phyloP scores from a whole-genome alignment of 2,329 filamentous ascomycete species.

The Rugonectria rugulosa region DNA sequence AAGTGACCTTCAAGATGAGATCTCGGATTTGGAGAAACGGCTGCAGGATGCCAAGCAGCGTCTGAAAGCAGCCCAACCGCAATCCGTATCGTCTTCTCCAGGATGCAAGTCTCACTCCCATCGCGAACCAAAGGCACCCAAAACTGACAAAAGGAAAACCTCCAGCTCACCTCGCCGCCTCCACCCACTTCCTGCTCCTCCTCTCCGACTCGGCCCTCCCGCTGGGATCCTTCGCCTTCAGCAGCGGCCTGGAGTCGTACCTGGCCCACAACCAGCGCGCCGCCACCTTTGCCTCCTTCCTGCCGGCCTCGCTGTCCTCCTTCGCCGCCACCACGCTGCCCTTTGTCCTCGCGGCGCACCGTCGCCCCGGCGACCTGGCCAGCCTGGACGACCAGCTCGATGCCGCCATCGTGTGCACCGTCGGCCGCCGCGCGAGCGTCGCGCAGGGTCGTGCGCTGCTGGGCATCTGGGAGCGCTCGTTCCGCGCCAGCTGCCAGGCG shows the following conservation, averaged over 20 bases:
- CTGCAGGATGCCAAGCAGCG: slow-evolving; percentile 56
- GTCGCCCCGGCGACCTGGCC: slow-evolving; percentile 58
- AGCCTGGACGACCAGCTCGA: slow-evolving; percentile 78
- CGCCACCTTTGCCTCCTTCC: slow-evolving; percentile 67
- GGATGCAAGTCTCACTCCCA: slow-evolving; percentile 25
- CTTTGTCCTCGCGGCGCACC: slow-evolving; percentile 75
- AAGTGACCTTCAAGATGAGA: slow-evolving; percentile 58
- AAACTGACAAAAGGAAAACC: too few relatives aligned
- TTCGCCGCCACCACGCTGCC: slow-evolving; percentile 77
- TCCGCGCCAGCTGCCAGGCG: slow-evolving; percentile 54
- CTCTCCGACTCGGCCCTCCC: slow-evolving; percentile 84
- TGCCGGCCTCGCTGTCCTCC: slow-evolving; percentile 73
- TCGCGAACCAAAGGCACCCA: too few relatives aligned
- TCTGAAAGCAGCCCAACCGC: slow-evolving; percentile 45
- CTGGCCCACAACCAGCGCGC: slow-evolving; percentile 68
- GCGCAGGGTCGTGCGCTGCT: slow-evolving; percentile 80
- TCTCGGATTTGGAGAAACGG: slow-evolving; percentile 63
- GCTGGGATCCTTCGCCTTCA: slow-evolving; percentile 87
- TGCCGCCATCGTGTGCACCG: slow-evolving; percentile 79
- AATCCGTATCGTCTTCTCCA: slow-evolving; percentile 24
- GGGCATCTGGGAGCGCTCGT: slow-evolving; percentile 77
- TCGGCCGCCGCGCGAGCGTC: slow-evolving; percentile 76
- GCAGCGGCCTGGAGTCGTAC: slow-evolving; percentile 82
- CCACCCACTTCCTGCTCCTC: slow-evolving; percentile 73
- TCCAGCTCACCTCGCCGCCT: slow-evolving; percentile 28